Evolutionary conservation across 2,329 filamentous ascomycete species (phyloP), one percentile per base, ranked within the genome.

Genomic region (Xylariaceae sp.): DNA sequence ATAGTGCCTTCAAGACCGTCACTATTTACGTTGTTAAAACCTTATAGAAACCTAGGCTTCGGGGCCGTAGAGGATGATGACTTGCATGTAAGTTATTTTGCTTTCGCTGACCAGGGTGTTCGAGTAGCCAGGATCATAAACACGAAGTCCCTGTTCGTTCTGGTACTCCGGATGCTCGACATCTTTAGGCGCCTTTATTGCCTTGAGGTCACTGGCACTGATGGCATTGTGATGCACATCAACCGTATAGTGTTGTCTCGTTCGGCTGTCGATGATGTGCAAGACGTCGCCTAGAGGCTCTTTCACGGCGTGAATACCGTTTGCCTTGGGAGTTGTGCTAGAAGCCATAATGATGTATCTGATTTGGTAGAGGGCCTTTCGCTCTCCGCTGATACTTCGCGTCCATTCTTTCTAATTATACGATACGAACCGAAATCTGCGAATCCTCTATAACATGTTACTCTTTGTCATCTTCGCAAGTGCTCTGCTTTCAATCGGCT

Each of bases 101-200:
- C 61, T 60, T 43, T 65, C 63, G 31, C 53, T 65, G 9, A 64
- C 61, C 4, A 57, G 31, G 1, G 63, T 65, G 45, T 65, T 65
- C 1, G 53, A 56, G 26, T 48, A 65, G 7, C 63, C 63, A 9
- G 61, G 63, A 21, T 65, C 63, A 31, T 40, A 61, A 9, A 64
- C 51, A 8, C 62, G 56, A 8, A 64, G 50, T 7, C 62, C 62
- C 9, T 63, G 62, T 31, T 64, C 60, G 29, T 50, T 61, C 19
- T 62, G 60, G 45, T 61, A 58, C n/a, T 57, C 60, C 4, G 57
- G 60, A 39, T 64, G 53, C 29, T 62, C 53, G 1, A 17, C 24
- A 37, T 63, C 60, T 16, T 62, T 58, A 28, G 62, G 60, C 12
- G 57, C 48, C 34, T 61, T 61, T 28, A 64, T 56, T 11, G 40